Evolutionary conservation across 176 grass and related monocot species (phyloP).

Genomic region (Eleusine coracana): DNA sequence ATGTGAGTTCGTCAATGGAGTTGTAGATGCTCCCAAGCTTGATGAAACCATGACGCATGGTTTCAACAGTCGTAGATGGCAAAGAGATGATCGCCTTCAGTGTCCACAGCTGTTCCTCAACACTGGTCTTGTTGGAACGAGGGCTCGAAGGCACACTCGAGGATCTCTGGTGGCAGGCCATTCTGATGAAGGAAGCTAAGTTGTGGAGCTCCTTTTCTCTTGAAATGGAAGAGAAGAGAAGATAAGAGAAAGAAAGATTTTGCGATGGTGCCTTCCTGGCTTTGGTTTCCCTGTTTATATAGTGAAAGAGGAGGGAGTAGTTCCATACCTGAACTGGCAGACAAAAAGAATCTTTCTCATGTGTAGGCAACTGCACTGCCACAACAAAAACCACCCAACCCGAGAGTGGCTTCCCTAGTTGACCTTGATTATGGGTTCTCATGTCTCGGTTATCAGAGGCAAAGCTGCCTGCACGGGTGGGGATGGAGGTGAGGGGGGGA

Average conservation of each 20-base stretch:
- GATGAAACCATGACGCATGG: constrained; percentile 1
- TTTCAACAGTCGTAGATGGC: constrained; percentile 1
- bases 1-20: constrained; percentile 14
- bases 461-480: neutral
- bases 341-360: neutral
- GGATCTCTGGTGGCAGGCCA: constrained; percentile 29
- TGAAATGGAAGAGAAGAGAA: constrained; percentile 29
- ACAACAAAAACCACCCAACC: neutral
- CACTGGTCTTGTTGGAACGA: constrained; percentile 23
- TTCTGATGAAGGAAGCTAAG: neutral
- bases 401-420: neutral
- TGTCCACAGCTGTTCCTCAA: neutral
- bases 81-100: neutral
- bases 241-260: constrained; percentile 14
- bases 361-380: neutral
- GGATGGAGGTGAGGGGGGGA: no score
- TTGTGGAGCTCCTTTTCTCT: constrained; percentile 17
- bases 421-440: neutral
- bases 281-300: neutral
- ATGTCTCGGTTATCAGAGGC: neutral
- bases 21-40: constrained; percentile 25
- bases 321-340: neutral
- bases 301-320: neutral
- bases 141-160: constrained; percentile 37
- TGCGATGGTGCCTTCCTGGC: neutral